These are phyloP conservation scores for Salix brachista DNA, from an alignment of 345 rosid genomes.

Conservation along the genomic window DNA sequence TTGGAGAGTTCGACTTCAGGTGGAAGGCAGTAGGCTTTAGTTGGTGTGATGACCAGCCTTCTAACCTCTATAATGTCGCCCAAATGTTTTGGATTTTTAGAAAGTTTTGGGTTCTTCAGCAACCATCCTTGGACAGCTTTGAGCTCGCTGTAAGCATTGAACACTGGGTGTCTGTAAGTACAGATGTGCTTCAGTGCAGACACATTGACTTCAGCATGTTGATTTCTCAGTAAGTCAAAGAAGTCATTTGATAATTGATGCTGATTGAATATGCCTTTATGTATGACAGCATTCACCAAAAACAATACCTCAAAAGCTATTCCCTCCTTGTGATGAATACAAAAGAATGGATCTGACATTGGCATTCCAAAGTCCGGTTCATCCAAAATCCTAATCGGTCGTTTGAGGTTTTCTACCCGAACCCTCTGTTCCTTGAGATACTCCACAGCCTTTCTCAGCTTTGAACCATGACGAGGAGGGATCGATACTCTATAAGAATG, in stretches of 20 bases:
- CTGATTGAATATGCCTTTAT: slow-evolving; percentile 66
- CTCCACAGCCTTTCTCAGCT: slow-evolving; percentile 44
- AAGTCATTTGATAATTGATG: slow-evolving; percentile 54
- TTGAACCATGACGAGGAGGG: slow-evolving; percentile 58
- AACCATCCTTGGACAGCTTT: slow-evolving; percentile 64
- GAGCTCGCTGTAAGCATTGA: slow-evolving; percentile 57
- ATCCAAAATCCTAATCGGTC: slow-evolving; percentile 37
- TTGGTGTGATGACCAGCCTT: slow-evolving; percentile 77
- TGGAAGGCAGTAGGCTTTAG: slow-evolving; percentile 77
- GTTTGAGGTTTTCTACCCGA: slow-evolving; percentile 29
- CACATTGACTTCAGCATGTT: slow-evolving; percentile 51
- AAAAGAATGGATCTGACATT: slow-evolving; percentile 52
- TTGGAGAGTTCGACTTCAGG: slow-evolving; percentile 95
- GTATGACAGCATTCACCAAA: slow-evolving; percentile 67
- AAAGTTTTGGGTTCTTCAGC: slow-evolving; percentile 50
- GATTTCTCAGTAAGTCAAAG: slow-evolving; percentile 58
- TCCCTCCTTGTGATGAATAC: slow-evolving; percentile 46
- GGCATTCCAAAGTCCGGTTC: slow-evolving; percentile 68
- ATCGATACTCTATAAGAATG: slow-evolving; percentile 54
- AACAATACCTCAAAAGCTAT: slow-evolving; percentile 61
- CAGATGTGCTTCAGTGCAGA: slow-evolving; percentile 72
- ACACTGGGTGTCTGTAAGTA: slow-evolving; percentile 51
- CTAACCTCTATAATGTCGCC: slow-evolving; percentile 62
- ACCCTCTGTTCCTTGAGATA: slow-evolving; percentile 57
- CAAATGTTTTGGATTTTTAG: slow-evolving; percentile 35